Evolutionary conservation across 2,329 filamentous ascomycete genomes (phyloP), one percentile per base, ranked within the genome.

Genomic region (Didymella glomerata): DNA sequence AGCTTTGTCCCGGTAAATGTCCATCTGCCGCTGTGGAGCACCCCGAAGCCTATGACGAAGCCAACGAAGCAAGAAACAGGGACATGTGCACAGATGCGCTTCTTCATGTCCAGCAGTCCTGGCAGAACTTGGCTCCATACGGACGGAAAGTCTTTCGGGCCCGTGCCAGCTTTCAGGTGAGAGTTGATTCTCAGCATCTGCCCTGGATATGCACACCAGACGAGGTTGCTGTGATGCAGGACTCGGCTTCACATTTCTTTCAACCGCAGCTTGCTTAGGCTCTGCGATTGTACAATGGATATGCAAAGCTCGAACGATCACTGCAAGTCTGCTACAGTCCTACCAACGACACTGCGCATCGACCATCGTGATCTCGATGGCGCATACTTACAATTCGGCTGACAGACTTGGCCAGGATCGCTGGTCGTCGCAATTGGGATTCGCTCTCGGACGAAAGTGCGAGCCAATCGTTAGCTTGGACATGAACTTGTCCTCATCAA

Each of bases 401-500:
- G 13, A 14, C 30, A 16, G 13, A 11, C 30, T 32, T 32, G 16
- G 13, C 30, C 30, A 32, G 30, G 30, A 32, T 32, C 30, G 30
- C 30, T 32, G 30, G 13, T 41, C 44, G 45, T 54, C 44, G 49
- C 24, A 4, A 46, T 16, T 8, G 27, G 36, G 25, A 40, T 5
- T 42, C 40, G 46, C 41, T 44, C 24, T 27, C 41, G 56, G 18
- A 25, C 2, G 46, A 4, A n/a, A 18, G n/a, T 10, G 50, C 50
- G 40, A 51, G 47, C 56, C 46, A 54, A 54, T 54, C 32, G 34
- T 24, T 27, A 16, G 13, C 20, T 22, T 27, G 10, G 27, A 18
- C n/a, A 38, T 9, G 6, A 30, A 10, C 10, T 32, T n/a, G 40
- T 4, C 30, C 40, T 45, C 47, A 20, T 40, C 27, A 45, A 24